A percentile compares a stretch with the other conserved stretches of the same genome.
These are phyloP conservation scores for Mucor mucedo DNA, from an alignment of 371 early-diverging fungal genomes.

Conservation along the genomic window DNA sequence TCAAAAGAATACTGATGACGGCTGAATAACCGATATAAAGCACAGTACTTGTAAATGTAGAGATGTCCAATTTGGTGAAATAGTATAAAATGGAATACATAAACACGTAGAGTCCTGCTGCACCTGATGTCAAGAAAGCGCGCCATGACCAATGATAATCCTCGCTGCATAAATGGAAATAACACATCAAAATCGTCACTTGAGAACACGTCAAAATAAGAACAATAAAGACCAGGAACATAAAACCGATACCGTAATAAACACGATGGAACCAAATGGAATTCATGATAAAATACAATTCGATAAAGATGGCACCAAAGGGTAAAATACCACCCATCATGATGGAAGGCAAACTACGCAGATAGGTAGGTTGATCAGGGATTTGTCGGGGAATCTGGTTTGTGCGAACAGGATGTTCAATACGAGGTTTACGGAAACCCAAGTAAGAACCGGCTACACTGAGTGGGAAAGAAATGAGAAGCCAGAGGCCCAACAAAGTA, in stretches of 20 bases:
- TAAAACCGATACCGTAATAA: constrained; percentile 90
- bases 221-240: constrained; percentile 82
- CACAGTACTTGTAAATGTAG: constrained; percentile 75
- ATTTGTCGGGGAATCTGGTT: constrained; percentile 94
- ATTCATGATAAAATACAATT: constrained; percentile 88
- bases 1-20: constrained; percentile 76
- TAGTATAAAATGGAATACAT: constrained; percentile 85
- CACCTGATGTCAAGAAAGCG: constrained; percentile 88
- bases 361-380: constrained; percentile 79
- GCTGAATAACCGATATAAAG: constrained; percentile 94
- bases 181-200: constrained; percentile 85
- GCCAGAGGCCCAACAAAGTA: constrained; percentile 86
- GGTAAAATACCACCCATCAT: constrained; percentile 88
- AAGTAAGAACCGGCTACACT: constrained; percentile 91
- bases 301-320: constrained; percentile 90
- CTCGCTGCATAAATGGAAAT: constrained; percentile 91
- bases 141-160: constrained; percentile 97
- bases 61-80: constrained; percentile 72
- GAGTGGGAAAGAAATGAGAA: constrained; percentile 86
- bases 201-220: constrained; percentile 84
- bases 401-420: constrained; percentile 89
- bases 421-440: constrained; percentile 85
- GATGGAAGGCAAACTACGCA: constrained; percentile 74
- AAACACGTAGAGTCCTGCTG: constrained; percentile 88
- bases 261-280: constrained; percentile 91